Evolutionary conservation across 768 basidiomycete species (phyloP).

Genomic region (Trametes cinnabarina): DNA sequence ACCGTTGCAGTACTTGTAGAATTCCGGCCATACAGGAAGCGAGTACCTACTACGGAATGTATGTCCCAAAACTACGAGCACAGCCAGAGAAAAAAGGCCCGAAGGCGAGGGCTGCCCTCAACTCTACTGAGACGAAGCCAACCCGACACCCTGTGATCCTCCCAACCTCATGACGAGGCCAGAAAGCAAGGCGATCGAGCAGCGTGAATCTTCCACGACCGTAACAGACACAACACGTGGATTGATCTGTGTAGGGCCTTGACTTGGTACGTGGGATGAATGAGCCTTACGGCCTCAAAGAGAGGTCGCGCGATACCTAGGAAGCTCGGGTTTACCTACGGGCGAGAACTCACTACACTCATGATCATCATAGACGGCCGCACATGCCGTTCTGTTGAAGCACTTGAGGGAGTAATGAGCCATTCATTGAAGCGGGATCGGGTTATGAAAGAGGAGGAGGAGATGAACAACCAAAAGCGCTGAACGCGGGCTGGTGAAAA

Average conservation of each 20-base stretch:
- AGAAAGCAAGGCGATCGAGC: slow-evolving; percentile 41
- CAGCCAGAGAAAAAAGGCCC: slow-evolving; percentile 35
- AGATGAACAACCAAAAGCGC: too few relatives aligned
- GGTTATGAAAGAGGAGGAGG: too few relatives aligned
- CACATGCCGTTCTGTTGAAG: too few relatives aligned
- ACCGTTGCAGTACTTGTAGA: background rate
- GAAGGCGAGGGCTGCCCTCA: slow-evolving; percentile 39
- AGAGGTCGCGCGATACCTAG: too few relatives aligned
- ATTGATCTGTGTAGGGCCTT: slow-evolving; percentile 48
- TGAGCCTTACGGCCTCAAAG: too few relatives aligned
- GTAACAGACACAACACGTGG: slow-evolving; percentile 64
- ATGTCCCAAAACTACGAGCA: slow-evolving; percentile 68
- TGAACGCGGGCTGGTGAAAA: too few relatives aligned
- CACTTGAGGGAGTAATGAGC: too few relatives aligned
- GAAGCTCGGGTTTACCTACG: too few relatives aligned
- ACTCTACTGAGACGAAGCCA: slow-evolving; percentile 59
- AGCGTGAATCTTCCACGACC: slow-evolving; percentile 62
- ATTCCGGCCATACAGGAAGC: background rate
- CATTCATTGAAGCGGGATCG: too few relatives aligned
- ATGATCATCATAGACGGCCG: too few relatives aligned
- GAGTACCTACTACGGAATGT: slow-evolving; percentile 39
- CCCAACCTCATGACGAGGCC: slow-evolving; percentile 56
- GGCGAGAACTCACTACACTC: too few relatives aligned
- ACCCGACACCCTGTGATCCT: slow-evolving; percentile 44
- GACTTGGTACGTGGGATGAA: slow-evolving; percentile 56